Conservation (phyloP, 75 land plant species). For the Selaginella moellendorffii region DNA sequence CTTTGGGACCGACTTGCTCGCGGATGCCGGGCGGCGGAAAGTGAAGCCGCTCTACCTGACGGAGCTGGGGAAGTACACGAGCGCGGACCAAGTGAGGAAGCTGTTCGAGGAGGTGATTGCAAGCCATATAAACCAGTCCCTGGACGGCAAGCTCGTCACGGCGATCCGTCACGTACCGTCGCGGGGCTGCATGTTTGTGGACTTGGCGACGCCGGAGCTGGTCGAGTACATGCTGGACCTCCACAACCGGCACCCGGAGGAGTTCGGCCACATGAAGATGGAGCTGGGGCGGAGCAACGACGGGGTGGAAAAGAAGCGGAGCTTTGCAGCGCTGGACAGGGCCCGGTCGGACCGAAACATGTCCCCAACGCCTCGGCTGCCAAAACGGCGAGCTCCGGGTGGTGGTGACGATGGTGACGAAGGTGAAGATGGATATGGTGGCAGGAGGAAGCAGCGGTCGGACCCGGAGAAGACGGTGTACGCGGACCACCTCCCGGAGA, state of each 20-base stretch:
- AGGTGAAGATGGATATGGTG: not conserved
- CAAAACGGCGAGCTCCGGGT: not conserved
- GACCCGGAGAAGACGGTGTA: slow-evolving; percentile 31
- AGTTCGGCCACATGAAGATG: slow-evolving; percentile 26
- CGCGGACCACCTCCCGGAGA: slow-evolving; percentile 21
- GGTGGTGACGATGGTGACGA: not conserved
- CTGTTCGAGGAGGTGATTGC: slow-evolving; percentile 23
- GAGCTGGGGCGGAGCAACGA: slow-evolving; percentile 18
- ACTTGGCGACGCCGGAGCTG: slow-evolving; percentile 22
- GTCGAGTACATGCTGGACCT: slow-evolving; percentile 30
- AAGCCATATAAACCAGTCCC: slow-evolving; percentile 18
- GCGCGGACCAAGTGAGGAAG: slow-evolving; percentile 13
- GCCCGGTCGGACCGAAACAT: not conserved
- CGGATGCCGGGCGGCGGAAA: too few species aligned
- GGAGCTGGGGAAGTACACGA: slow-evolving; percentile 20
- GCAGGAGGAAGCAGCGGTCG: slow-evolving; percentile 9
- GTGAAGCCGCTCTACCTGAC: slow-evolving; percentile 18
- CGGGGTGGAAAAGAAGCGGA: not conserved
- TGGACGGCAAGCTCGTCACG: slow-evolving; percentile 19
- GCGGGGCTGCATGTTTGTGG: slow-evolving; percentile 28
- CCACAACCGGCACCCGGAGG: slow-evolving; percentile 17
- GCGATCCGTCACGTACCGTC: slow-evolving; percentile 22
- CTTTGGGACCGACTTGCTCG: too few species aligned
- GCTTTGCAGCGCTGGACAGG: not conserved
- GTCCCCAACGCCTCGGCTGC: not conserved